Conservation (phyloP, 345 rosid genomes). For the Syzygium jambos region DNA sequence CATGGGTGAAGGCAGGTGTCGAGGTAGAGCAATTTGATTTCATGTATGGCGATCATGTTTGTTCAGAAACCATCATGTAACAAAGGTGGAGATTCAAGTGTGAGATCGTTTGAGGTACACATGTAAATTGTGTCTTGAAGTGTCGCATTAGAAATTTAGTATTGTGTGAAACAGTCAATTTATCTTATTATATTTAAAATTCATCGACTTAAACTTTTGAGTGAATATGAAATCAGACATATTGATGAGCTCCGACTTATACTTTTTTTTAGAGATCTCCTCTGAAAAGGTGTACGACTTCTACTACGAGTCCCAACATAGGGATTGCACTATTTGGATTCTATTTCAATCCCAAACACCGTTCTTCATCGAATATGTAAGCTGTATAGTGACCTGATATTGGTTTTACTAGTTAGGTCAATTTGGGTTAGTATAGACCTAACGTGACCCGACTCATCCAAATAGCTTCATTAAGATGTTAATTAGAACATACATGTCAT, state of each 20-base stretch:
- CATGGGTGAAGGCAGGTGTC: background rate
- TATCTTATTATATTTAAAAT: background rate
- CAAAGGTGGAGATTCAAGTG: background rate
- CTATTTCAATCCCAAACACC: background rate
- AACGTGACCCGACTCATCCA: background rate
- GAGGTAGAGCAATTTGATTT: background rate
- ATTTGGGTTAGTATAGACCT: background rate
- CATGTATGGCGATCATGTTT: background rate
- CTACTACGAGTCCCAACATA: background rate
- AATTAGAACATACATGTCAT: background rate
- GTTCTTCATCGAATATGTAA: background rate
- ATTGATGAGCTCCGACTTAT: background rate
- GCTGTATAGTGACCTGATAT: background rate
- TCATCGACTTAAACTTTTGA: background rate
- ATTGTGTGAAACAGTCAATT: background rate
- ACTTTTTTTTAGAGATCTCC: background rate
- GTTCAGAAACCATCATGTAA: background rate
- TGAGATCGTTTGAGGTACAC: background rate
- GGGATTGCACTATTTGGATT: background rate
- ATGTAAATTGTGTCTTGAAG: background rate
- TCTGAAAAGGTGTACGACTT: background rate
- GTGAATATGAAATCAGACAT: background rate
- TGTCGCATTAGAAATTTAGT: background rate
- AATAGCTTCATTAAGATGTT: background rate
- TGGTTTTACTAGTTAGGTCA: background rate